Conservation (phyloP, 2,329 filamentous ascomycete genomes). For the Botryotinia calthae region DNA sequence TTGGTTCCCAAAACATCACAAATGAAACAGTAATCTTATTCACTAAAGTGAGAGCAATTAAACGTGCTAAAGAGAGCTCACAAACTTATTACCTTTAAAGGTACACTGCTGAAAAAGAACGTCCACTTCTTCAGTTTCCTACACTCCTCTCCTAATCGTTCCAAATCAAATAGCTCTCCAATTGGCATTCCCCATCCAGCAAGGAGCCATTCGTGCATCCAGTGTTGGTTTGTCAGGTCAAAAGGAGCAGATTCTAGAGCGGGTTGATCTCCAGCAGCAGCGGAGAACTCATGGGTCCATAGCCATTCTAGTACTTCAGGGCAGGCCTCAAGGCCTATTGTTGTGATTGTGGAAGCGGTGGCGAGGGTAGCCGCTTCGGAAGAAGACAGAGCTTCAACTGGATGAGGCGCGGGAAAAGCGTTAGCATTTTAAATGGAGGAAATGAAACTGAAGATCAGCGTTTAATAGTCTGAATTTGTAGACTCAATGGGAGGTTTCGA, state of each 20-base stretch:
- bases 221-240: slow-evolving; percentile 18
- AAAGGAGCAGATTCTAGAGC: slow-evolving; percentile 46
- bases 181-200: slow-evolving; percentile 53
- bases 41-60: background rate
- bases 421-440: background rate
- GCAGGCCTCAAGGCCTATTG: slow-evolving; percentile 6
- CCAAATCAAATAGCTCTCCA: slow-evolving; percentile 49
- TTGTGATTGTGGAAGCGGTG: background rate
- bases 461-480: background rate
- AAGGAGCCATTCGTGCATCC: slow-evolving; percentile 44
- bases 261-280: slow-evolving; percentile 45
- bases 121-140: slow-evolving; percentile 52
- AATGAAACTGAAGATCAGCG: background rate
- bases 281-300: slow-evolving; percentile 45
- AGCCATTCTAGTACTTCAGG: background rate
- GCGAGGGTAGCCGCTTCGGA: background rate
- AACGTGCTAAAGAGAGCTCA: too few relatives aligned
- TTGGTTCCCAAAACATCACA: background rate
- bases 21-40: background rate
- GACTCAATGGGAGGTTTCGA: background rate
- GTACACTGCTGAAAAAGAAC: slow-evolving; percentile 61
- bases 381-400: background rate
- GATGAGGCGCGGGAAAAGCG: too few relatives aligned
- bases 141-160: slow-evolving; percentile 48
- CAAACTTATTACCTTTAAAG: slow-evolving; percentile 51